Conservation (phyloP, 2,329 filamentous ascomycete genomes). For the Diaporthe vaccinii region DNA sequence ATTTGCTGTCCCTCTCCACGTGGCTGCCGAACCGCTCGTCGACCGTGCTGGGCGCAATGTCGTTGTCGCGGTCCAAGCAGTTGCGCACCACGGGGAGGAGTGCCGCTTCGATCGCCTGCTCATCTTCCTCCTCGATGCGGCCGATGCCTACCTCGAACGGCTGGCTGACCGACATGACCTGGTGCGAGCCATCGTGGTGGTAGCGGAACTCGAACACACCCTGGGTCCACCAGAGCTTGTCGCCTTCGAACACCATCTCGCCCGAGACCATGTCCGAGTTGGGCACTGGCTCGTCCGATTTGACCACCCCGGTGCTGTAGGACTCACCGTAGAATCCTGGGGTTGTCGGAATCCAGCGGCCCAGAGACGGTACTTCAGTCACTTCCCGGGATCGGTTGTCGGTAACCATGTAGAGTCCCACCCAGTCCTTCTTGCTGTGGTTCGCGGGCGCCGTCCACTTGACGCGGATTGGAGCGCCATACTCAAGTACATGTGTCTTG, state of each 20-base stretch:
- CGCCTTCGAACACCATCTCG: conserved; percentile 88
- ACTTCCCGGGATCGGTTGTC: conserved; percentile 90
- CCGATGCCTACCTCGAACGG: conserved; percentile 92
- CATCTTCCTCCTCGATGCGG: conserved; percentile 83
- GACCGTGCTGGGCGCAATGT: conserved; percentile 84
- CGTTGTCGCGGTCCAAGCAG: conserved; percentile 91
- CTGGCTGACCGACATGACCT: conserved; percentile 92
- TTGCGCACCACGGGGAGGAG: conserved; percentile 89
- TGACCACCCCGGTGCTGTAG: conserved; percentile 81
- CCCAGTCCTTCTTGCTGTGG: conserved; percentile 93
- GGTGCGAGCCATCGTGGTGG: conserved; percentile 93
- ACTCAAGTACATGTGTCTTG: conserved; percentile 85
- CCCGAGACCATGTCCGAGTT: conserved; percentile 76
- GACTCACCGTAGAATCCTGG: conserved; percentile 81
- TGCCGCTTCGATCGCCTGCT: conserved; percentile 67
- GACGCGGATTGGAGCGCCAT: conserved; percentile 89
- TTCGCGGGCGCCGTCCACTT: conserved; percentile 90
- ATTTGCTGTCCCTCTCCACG: conserved; percentile 90
- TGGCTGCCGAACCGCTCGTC: conserved; percentile 88
- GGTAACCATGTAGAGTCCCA: conserved; percentile 95
- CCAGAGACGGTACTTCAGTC: conserved; percentile 86
- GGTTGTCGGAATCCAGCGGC: conserved; percentile 89
- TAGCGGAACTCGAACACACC: conserved; percentile 98
- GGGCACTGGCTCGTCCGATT: conserved; percentile 73
- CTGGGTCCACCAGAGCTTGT: conserved; percentile 97